Percentiles rank a stretch among this genome's conserved stretches.
Evolutionary conservation across 2,329 filamentous ascomycete species (phyloP).

Genomic region (Pseudomassariella vexata): DNA sequence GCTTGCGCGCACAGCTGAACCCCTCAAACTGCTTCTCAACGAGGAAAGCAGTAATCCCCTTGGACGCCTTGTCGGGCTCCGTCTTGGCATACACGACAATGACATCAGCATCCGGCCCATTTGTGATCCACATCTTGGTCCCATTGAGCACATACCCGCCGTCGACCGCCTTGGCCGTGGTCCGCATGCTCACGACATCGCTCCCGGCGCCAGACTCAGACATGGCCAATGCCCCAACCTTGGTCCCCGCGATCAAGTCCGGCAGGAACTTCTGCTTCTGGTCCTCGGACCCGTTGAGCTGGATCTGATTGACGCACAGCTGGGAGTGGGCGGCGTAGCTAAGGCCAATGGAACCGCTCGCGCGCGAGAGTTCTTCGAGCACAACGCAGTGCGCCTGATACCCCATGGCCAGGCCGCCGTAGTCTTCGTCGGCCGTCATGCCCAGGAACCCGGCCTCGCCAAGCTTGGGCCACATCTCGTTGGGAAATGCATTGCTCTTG

Average conservation of each 20-base stretch:
- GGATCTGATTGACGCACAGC: slow-evolving; percentile 92
- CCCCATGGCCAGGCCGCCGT: slow-evolving; percentile 84
- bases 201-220: slow-evolving; percentile 85
- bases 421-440: slow-evolving; percentile 87
- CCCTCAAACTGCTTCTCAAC: slow-evolving; percentile 68
- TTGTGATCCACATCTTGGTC: slow-evolving; percentile 99
- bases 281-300: slow-evolving; percentile 73
- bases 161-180: slow-evolving; percentile 70
- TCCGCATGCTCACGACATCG: slow-evolving; percentile 96
- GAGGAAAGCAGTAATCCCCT: slow-evolving; percentile 93
- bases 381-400: slow-evolving; percentile 96
- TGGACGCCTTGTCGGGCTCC: slow-evolving; percentile 69
- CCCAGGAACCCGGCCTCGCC: slow-evolving; percentile 88
- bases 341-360: slow-evolving; percentile 76
- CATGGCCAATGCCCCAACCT: slow-evolving; percentile 89
- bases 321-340: slow-evolving; percentile 96
- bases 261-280: slow-evolving; percentile 82
- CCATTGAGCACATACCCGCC: slow-evolving; percentile 84
- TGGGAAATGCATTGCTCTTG: slow-evolving; percentile 79
- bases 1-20: slow-evolving; percentile 82
- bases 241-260: slow-evolving; percentile 71
- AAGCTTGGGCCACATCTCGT: slow-evolving; percentile 88
- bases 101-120: slow-evolving; percentile 87
- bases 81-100: slow-evolving; percentile 98
- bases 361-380: slow-evolving; percentile 89